Evolutionary conservation across 2,329 filamentous ascomycete species (phyloP).

Genomic region (Paecilomyces fulvus): DNA sequence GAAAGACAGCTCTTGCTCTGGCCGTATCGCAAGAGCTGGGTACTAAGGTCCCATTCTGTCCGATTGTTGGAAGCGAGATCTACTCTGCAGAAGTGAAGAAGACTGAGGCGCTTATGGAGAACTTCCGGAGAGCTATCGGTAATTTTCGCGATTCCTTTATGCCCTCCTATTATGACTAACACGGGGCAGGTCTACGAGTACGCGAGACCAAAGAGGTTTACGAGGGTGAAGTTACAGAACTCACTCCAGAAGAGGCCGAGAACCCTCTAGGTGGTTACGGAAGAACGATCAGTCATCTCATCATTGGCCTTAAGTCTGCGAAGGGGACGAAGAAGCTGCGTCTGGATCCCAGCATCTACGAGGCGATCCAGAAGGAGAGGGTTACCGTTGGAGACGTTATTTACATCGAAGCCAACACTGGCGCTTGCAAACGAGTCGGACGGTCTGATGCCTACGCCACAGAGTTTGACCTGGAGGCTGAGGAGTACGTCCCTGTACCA

Average conservation of each 20-base stretch:
- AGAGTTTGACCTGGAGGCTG: conserved; percentile 95
- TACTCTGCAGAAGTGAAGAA: conserved; percentile 99
- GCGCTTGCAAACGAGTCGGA: conserved; percentile 93
- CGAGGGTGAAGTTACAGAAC: conserved; percentile 95
- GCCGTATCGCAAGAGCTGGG: conserved; percentile 95
- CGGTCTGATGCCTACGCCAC: conserved; percentile 95
- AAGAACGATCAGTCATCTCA: conserved; percentile 89
- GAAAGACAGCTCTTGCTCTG: conserved; percentile 92
- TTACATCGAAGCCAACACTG: conserved; percentile 98
- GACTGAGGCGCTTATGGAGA: conserved; percentile 98
- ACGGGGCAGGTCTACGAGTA: conserved; percentile 61
- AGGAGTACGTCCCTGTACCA: conserved; percentile 97
- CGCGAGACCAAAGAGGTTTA: conserved; percentile 99
- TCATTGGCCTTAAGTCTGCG: conserved; percentile 90
- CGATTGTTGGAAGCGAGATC: conserved; percentile 95
- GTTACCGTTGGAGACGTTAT: conserved; percentile 95
- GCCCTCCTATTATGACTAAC: conserved; percentile 9
- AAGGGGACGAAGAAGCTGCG: conserved; percentile 97
- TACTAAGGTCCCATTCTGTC: conserved; percentile 96
- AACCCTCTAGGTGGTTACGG: conserved; percentile 96
- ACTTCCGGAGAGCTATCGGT: conserved; percentile 94
- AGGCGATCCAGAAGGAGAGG: conserved; percentile 96
- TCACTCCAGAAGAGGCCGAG: conserved; percentile 95
- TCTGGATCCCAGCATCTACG: conserved; percentile 95
- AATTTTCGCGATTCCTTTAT: conserved; percentile 7